Conservation (phyloP, 768 basidiomycete species). For the Lactifluus hygrophoroides region DNA sequence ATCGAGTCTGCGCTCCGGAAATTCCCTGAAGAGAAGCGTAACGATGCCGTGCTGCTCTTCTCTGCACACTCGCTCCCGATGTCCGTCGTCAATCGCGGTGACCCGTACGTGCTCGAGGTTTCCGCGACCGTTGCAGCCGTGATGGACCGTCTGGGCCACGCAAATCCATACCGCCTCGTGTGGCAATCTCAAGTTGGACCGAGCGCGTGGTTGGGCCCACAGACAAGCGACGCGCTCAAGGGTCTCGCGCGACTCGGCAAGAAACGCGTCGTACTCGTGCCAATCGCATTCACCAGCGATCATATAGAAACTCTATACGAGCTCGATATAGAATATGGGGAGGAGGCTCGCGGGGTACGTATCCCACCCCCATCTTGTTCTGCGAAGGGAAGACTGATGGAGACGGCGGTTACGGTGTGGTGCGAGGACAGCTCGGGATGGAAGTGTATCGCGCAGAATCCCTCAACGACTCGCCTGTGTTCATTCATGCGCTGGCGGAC, state of each 20-base stretch:
- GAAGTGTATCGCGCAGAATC: constrained; percentile 85
- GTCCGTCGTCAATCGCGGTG: constrained; percentile 97
- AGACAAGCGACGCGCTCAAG: constrained; percentile 87
- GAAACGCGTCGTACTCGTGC: constrained; percentile 76
- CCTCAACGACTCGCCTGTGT: constrained; percentile 91
- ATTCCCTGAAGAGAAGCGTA: constrained; percentile 63
- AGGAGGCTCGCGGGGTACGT: constrained; percentile 83
- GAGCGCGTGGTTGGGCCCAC: constrained; percentile 96
- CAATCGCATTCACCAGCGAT: constrained; percentile 97
- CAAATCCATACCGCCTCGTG: constrained; percentile 85
- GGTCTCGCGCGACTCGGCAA: constrained; percentile 68
- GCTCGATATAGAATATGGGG: constrained; percentile 86
- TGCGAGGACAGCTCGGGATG: constrained; percentile 64
- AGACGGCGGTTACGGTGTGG: neutral
- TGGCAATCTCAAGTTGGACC: constrained; percentile 99
- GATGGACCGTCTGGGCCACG: constrained; percentile 74
- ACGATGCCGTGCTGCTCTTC: constrained; percentile 79
- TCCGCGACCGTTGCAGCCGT: constrained; percentile 90
- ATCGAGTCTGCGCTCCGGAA: constrained; percentile 73
- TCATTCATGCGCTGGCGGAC: constrained; percentile 91
- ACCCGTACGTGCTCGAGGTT: constrained; percentile 94
- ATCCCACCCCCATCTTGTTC: neutral
- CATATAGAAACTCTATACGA: constrained; percentile 99
- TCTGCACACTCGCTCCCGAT: constrained; percentile 97
- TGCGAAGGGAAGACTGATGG: neutral